Percentiles rank a stretch among this genome's conserved stretches.
Conservation (phyloP, 805 yeast species). For the Torulaspora gathmanii region DNA sequence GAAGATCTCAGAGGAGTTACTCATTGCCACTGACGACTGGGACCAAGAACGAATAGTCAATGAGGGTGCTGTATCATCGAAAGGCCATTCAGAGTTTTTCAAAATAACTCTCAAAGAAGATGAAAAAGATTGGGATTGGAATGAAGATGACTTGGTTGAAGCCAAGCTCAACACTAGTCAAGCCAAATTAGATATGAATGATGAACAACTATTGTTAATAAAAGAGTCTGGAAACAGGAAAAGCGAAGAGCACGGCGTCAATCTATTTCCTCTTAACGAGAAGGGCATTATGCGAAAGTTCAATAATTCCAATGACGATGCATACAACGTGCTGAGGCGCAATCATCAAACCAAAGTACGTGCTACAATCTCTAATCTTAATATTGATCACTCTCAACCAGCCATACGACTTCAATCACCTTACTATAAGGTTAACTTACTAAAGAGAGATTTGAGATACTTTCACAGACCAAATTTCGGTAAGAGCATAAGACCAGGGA, state of each 20-base stretch:
- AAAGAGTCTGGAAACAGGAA: conserved; percentile 15
- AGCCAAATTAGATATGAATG: conserved; percentile 71
- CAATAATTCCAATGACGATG: conserved; percentile 83
- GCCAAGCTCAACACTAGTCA: conserved; percentile 46
- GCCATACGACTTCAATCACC: conserved; percentile 87
- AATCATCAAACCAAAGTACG: conserved; percentile 90
- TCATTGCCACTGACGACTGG: conserved; percentile 75
- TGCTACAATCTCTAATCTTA: conserved; percentile 84
- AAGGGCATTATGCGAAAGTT: conserved; percentile 55
- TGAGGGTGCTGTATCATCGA: conserved; percentile 22
- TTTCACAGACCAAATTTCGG: conserved; percentile 76
- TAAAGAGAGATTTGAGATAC: conserved; percentile 62
- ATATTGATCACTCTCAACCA: conserved; percentile 86
- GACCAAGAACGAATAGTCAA: conserved; percentile 60
- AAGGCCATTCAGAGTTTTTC: neutral
- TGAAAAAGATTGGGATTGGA: conserved; percentile 36
- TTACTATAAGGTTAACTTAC: conserved; percentile 72
- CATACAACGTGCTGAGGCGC: conserved; percentile 74
- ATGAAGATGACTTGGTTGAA: conserved; percentile 64
- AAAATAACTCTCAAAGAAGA: conserved; percentile 26
- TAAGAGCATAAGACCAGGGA: conserved; percentile 62
- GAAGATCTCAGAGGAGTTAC: conserved; percentile 47
- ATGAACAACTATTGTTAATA: conserved; percentile 69
- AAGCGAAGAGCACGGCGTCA: conserved; percentile 12
- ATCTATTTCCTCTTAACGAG: conserved; percentile 48